phyloP scores from a whole-genome alignment of 306 rosid genomes.

The Lathyrus aphaca region DNA sequence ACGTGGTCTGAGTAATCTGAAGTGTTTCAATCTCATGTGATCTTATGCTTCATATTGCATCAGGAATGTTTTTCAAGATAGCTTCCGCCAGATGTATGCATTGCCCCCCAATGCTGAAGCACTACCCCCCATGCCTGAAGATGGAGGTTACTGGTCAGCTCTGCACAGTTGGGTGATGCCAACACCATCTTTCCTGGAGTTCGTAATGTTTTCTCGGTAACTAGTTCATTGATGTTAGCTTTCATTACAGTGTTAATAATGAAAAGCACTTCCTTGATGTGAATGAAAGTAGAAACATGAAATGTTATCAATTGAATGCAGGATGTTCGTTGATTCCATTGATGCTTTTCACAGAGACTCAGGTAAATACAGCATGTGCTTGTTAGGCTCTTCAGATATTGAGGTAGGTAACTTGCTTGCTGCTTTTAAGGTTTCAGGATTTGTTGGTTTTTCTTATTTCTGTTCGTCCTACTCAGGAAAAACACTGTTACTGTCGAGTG shows the following conservation, averaged over 20 bases:
- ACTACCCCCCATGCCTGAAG: slow-evolving; percentile 98
- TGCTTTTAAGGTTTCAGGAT: slow-evolving; percentile 29
- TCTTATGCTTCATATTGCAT: slow-evolving; percentile 41
- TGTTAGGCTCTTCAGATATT: slow-evolving; percentile 72
- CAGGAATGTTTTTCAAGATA: slow-evolving; percentile 80
- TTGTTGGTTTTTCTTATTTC: slow-evolving; percentile 35
- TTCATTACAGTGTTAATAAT: slow-evolving; percentile 4
- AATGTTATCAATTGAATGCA: slow-evolving; percentile 48
- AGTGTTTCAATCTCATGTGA: slow-evolving; percentile 27
- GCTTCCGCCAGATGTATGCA: slow-evolving; percentile 71
- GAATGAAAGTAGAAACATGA: slow-evolving; percentile 38
- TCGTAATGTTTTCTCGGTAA: slow-evolving; percentile 91
- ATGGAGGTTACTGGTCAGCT: slow-evolving; percentile 87
- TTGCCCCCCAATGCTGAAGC: slow-evolving; percentile 67
- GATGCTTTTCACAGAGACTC: slow-evolving; percentile 68
- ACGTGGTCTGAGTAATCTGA: slow-evolving; percentile 13
- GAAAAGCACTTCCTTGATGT: slow-evolving; percentile 26
- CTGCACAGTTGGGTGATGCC: slow-evolving; percentile 99
- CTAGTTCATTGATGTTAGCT: slow-evolving; percentile 32
- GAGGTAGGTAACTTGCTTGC: slow-evolving; percentile 58
- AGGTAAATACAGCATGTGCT: slow-evolving; percentile 50
- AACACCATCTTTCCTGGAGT: slow-evolving; percentile 91
- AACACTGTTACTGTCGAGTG: slow-evolving; percentile 87
- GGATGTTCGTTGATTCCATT: slow-evolving; percentile 91
- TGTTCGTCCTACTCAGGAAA: slow-evolving; percentile 52